Conservation (phyloP, 768 basidiomycete genomes). For the Antrodiella citrinella region DNA sequence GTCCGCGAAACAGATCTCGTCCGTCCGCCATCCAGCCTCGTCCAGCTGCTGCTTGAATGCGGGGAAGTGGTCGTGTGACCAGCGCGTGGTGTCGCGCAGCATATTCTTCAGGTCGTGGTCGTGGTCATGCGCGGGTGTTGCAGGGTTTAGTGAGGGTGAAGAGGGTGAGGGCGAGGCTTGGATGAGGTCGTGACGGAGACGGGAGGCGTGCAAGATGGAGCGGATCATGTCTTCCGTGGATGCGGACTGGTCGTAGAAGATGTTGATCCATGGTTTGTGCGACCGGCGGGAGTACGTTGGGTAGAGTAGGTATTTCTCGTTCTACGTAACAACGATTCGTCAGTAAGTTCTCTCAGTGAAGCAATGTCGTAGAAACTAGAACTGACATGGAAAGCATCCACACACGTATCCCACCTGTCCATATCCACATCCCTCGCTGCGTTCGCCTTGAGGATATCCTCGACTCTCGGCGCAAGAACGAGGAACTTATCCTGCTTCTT, state of each 20-base stretch:
- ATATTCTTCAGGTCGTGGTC: slow-evolving; percentile 5
- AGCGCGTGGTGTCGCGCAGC: slow-evolving; percentile 9
- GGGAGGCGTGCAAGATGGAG: slow-evolving; percentile 19
- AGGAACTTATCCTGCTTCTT: slow-evolving; percentile 14
- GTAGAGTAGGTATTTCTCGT: slow-evolving; percentile 19
- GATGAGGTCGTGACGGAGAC: slow-evolving; percentile 8
- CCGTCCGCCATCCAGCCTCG: slow-evolving; percentile 17
- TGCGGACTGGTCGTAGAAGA: slow-evolving; percentile 18
- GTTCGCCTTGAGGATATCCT: slow-evolving; percentile 12
- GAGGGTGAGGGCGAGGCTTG: slow-evolving; percentile 2
- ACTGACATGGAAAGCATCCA: slow-evolving; percentile 14
- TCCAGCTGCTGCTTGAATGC: slow-evolving; percentile 14
- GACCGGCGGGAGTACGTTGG: slow-evolving; percentile 7
- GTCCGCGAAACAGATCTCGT: slow-evolving; percentile 21
- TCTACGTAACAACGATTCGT: slow-evolving; percentile 7
- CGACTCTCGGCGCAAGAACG: slow-evolving; percentile 15
- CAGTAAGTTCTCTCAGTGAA: not conserved
- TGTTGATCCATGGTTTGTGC: slow-evolving; percentile 8
- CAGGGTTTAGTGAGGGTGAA: not conserved
- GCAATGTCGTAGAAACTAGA: not conserved
- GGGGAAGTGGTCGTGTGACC: slow-evolving; percentile 10
- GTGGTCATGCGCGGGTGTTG: not conserved
- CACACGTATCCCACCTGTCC: slow-evolving; percentile 18
- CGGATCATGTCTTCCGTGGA: slow-evolving; percentile 18
- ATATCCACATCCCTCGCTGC: no score